Evolutionary conservation across 208 protist genomes (phyloP), one percentile per base, ranked within the genome.

Genomic region (Leishmania tarentolae): DNA sequence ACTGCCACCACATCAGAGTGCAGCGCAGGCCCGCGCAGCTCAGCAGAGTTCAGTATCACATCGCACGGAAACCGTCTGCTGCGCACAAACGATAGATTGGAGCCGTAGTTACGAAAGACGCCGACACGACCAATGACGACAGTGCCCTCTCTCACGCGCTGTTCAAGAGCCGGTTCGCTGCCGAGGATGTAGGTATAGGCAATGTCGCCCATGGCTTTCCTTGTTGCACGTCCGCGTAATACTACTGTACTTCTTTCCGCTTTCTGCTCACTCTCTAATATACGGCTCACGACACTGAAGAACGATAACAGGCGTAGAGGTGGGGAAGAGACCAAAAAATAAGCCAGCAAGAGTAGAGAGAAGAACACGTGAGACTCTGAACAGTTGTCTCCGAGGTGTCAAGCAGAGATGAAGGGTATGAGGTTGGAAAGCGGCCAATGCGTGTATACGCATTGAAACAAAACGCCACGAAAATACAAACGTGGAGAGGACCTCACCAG

Each of bases 1-100:
- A 95, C 86, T n/a, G 93, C 93, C 0, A 95, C 93, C 24, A 97
- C 84, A 42, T 97, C 93, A 46, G 79, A 83, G 78, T 94, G 87
- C 70, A 92, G 71, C 11, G 83, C 89, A 19, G 65, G 31, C 0
- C 87, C 84, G 19, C 86, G 78, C 56, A 73, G 79, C 37, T 91
- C 83, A 1, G 74, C 21, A 15, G 81, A 77, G 70, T 86, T 87
- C 47, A 97, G 52, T 7, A 94, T 80, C 21, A 97, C 83, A 66
- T 95, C 92, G 44, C 63, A 78, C 40, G 87, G 87, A 31, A 95
- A 89, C 15, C 46, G 31, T n/a, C 79, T 73, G 82, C 84, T 93
- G 57, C 82, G 69, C 21, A 89, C 80, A 75, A 97, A 97, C 53
- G 79, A 81, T 3, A 97, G 80, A 50, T 85, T 81, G 21, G 50